Evolutionary conservation across 2,329 filamentous ascomycete genomes (phyloP).

Genomic region (Apiospora phragmitis): DNA sequence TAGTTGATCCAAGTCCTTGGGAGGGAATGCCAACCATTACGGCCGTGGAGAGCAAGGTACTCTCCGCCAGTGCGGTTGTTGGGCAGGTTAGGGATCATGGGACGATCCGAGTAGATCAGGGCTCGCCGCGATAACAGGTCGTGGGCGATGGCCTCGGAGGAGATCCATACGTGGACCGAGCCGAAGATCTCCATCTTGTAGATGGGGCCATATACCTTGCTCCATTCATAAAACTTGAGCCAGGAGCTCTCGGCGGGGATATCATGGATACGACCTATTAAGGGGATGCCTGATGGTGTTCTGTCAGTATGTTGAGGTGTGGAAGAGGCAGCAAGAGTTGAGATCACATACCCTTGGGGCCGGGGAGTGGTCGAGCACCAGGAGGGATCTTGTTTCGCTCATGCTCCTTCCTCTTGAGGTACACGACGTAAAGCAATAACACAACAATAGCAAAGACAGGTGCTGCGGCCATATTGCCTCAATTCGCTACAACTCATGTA

Average conservation of each 20-base stretch:
- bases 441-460: neutral
- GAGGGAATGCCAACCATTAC: conserved; percentile 34
- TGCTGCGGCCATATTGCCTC: conserved; percentile 2
- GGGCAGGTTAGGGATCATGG: conserved; percentile 46
- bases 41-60: conserved; percentile 45
- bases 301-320: neutral
- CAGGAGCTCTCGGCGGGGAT: conserved; percentile 42
- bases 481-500: neutral
- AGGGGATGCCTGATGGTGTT: conserved; percentile 37
- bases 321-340: conserved; percentile 10
- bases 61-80: conserved; percentile 48
- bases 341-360: conserved; percentile 26
- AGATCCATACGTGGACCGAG: conserved; percentile 48
- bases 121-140: conserved; percentile 44
- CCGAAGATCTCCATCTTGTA: conserved; percentile 49
- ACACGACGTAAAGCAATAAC: conserved; percentile 20
- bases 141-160: conserved; percentile 44
- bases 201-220: conserved; percentile 46
- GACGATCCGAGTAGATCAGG: conserved; percentile 48
- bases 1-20: conserved; percentile 8
- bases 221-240: conserved; percentile 51
- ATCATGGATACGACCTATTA: conserved; percentile 47
- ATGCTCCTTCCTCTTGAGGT: conserved; percentile 17
- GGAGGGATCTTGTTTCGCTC: conserved; percentile 24
- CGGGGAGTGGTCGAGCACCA: conserved; percentile 27